Evolutionary conservation across 1,139 yeast species (phyloP), one percentile per base, ranked within the genome.

Genomic region (Candida labiduridarum): DNA sequence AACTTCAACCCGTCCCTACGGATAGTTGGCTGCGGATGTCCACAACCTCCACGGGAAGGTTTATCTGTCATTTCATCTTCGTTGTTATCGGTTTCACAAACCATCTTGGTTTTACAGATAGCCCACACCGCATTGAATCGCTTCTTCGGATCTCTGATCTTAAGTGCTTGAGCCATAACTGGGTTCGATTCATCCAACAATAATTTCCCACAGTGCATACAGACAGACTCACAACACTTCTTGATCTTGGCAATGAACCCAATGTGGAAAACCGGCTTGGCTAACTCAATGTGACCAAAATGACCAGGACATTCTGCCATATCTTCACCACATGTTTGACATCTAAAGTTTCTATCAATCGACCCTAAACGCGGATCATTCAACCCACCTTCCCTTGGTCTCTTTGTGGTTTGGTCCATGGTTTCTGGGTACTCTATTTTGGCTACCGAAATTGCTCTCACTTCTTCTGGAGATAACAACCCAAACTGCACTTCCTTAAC

Each of bases 241-340:
- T 94, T 95, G 64, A 95, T 92, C 67, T 90, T 92, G 49, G 96
- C 84, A 62, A 94, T 85, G 69, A 90, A 94, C 44, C 96, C 99
- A 68, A 95, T 90, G 71, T 95, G 99, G 71, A 95, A 94, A 31
- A 95, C 99, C 10, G 99, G 99, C 67, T 92, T 94, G 35, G 99
- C 98, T 58, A 95, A 80, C 67, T 95, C 99, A 54, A 95, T 95
- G 67, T 95, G 99, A 59, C 99, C 99, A 72, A 95, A 95, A 75
- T 95, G 99, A 53, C 99, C 99, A 1, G 98, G 98, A 72, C 99
- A 95, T 67, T 94, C 99, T 53, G 95, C 90, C 97, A 94, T 94
- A 64, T 95, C 97, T 71, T 94, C 99, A 63, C 97, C 96, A 79
- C 99, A 94, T 33, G 99, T 94, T 76, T 92, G 98, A 79, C 99